Evolutionary conservation across 441 rosid genomes (phyloP), one percentile per base, ranked within the genome.

Genomic region (Breynia disticha): DNA sequence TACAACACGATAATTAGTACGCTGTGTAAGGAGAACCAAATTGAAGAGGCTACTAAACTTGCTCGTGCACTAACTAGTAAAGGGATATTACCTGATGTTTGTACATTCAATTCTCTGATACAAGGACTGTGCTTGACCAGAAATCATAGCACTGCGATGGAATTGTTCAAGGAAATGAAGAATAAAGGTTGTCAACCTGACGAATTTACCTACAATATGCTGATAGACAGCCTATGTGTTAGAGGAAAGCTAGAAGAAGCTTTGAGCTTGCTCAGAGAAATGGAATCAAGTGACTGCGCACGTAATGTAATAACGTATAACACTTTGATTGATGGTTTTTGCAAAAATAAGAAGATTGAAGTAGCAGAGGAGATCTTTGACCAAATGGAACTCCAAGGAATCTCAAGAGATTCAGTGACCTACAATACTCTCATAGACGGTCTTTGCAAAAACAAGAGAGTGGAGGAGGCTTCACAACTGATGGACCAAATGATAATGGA

Each of bases 401-500:
- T 91, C 59, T 85, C 98, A 11, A 82, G 98, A 71, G 80, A 81
- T 72, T 74, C 84, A 0, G 87, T 87, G 50, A 87, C 96, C 20
- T 91, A 80, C 68, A 91, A 86, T 68, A 74, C 96, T 52, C 95
- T 91, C 48, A 86, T 91, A 1, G 95, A 91, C 46, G 98, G 95
- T 54, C 82, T 87, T 38, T 83, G 89, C 74, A 85, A 82, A 72
- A 72, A 61, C 59, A 73, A 71, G 58, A 79, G 98, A 69, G 87
- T 87, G 28, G 84, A 83, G 57, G 98, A 91, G 24, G 95, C 96
- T 6, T 78, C 87, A 52, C 84, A 82, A 65, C 78, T 91, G 53
- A 91, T 86, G 93, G 96, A 83, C 70, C 98, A 83, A 71, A 91
- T 91, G 98, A 66, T 86, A 66, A 90, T 85, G 94, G 96, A 86